A percentile compares a stretch with the other conserved stretches of the same genome.
These are phyloP conservation scores for Tetrahymena thermophila DNA, from an alignment of 73 alveolate species.

Conservation along the genomic window DNA sequence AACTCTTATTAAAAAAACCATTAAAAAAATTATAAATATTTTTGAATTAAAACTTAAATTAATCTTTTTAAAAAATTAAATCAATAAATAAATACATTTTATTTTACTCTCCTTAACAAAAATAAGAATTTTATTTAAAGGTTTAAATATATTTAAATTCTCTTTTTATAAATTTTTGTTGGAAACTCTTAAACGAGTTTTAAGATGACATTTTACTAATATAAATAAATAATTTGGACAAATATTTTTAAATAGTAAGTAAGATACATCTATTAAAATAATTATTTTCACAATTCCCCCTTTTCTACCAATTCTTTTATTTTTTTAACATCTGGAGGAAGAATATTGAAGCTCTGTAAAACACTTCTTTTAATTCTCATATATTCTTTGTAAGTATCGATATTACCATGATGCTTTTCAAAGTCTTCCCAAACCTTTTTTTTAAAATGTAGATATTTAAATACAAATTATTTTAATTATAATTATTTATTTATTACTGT, in stretches of 20 bases:
- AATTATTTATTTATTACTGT: not conserved
- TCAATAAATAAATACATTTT: too few relatives aligned
- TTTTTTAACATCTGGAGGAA: constrained; percentile 41
- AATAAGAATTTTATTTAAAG: too few relatives aligned
- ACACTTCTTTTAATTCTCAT: constrained; percentile 82
- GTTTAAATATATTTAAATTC: too few relatives aligned
- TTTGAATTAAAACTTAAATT: too few relatives aligned
- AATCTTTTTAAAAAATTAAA: too few relatives aligned
- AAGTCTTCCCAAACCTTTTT: constrained; percentile 85
- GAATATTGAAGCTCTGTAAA: constrained; percentile 36
- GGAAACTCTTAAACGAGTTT: too few relatives aligned
- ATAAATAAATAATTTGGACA: too few relatives aligned
- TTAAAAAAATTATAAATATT: too few relatives aligned
- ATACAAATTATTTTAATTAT: not conserved
- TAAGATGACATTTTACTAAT: not conserved
- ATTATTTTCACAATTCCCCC: constrained; percentile 15
- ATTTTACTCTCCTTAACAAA: too few relatives aligned
- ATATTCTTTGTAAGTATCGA: constrained; percentile 88
- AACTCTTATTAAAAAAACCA: not conserved
- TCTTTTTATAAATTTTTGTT: too few relatives aligned
- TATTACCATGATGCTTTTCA: constrained; percentile 93
- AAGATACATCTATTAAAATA: not conserved
- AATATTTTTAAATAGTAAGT: not conserved
- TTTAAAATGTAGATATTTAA: not conserved
- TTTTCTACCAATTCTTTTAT: constrained; percentile 33